Conservation (phyloP, 2,329 filamentous ascomycete species). For the Trichoderma aggressivum region DNA sequence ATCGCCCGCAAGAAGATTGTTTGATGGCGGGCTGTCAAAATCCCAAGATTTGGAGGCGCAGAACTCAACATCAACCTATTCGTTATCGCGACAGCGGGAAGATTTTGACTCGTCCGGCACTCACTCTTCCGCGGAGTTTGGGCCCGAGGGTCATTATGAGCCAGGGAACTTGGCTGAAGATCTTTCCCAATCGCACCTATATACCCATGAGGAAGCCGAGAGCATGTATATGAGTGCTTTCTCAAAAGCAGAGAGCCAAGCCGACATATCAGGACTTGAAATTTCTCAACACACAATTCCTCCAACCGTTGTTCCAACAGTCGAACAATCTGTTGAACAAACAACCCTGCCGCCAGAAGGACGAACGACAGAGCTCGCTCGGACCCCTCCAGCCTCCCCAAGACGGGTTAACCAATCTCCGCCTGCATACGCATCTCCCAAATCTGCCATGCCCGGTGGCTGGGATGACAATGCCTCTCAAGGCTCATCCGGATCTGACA, state of each 20-base stretch:
- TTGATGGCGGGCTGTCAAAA: background rate
- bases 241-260: constrained; percentile 43
- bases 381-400: constrained; percentile 3
- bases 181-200: constrained; percentile 63
- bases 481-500: constrained; percentile 15
- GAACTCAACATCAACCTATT: background rate
- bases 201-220: constrained; percentile 75
- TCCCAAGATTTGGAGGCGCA: background rate
- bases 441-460: constrained; percentile 46
- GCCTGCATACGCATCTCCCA: background rate
- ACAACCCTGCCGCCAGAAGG: background rate
- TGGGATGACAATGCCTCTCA: constrained; percentile 40
- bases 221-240: constrained; percentile 84
- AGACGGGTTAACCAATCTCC: constrained; percentile 13
- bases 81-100: background rate
- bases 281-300: background rate
- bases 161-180: constrained; percentile 39
- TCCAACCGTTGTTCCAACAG: background rate
- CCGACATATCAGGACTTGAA: constrained; percentile 3
- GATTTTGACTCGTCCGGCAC: background rate
- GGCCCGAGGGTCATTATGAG: background rate
- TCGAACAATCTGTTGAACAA: background rate
- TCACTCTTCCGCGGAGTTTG: background rate
- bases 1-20: constrained; percentile 17
- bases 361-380: background rate